These are phyloP conservation scores for Paraphaeosphaeria sporulosa DNA, from an alignment of 2,329 filamentous ascomycete species.

Conservation along the genomic window DNA sequence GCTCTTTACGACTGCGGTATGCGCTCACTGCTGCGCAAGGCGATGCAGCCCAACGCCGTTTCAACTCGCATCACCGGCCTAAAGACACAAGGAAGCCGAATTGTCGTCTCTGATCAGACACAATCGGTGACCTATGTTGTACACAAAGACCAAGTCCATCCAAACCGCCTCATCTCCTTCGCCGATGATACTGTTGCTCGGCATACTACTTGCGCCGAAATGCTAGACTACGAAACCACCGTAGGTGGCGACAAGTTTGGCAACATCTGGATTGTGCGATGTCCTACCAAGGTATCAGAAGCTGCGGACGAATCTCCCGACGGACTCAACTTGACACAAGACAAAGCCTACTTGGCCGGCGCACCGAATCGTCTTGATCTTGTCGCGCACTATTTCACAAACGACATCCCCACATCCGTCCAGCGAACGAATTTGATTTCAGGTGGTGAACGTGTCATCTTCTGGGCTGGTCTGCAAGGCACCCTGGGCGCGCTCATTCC, in stretches of 20 bases:
- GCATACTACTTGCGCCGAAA: conserved; percentile 89
- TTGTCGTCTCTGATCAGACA: conserved; percentile 90
- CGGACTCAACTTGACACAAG: conserved; percentile 88
- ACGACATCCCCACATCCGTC: conserved; percentile 91
- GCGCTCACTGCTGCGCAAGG: conserved; percentile 89
- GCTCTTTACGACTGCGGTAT: conserved; percentile 93
- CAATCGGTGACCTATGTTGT: conserved; percentile 92
- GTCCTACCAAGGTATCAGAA: conserved; percentile 82
- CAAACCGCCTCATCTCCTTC: conserved; percentile 92
- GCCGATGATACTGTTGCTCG: conserved; percentile 87
- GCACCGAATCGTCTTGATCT: conserved; percentile 84
- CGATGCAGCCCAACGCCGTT: conserved; percentile 76
- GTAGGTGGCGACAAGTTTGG: conserved; percentile 98
- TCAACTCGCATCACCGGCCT: conserved; percentile 87
- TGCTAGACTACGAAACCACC: conserved; percentile 97
- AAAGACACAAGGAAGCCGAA: conserved; percentile 88
- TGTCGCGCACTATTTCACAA: conserved; percentile 86
- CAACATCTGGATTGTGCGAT: conserved; percentile 91
- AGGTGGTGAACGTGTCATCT: conserved; percentile 86
- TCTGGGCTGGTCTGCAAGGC: conserved; percentile 95
- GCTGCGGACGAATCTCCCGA: conserved; percentile 92
- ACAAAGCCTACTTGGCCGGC: conserved; percentile 88
- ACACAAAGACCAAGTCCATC: conserved; percentile 78
- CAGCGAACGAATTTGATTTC: conserved; percentile 89
- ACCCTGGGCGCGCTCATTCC: conserved; percentile 93